Conservation (phyloP, 1,284 basidiomycete genomes). For the Fomitopsis betulina region DNA sequence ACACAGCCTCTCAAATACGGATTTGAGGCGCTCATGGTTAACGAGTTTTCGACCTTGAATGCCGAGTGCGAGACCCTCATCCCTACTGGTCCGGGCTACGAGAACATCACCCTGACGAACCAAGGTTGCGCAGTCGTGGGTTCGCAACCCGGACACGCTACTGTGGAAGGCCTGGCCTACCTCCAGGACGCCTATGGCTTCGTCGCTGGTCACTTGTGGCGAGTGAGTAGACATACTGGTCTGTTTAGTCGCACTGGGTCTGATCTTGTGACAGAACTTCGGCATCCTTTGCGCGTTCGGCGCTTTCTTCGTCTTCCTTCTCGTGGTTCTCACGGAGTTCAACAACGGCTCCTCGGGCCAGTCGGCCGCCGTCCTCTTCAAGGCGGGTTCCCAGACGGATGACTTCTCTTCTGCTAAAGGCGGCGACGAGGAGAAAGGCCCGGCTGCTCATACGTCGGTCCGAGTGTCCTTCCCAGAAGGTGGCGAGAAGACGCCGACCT, state of each 20-base stretch:
- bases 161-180: constrained; percentile 48
- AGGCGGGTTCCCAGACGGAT: constrained; percentile 11
- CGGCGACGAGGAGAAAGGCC: constrained; percentile 1
- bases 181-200: constrained; percentile 59
- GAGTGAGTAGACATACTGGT: constrained; percentile 34
- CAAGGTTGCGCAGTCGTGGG: constrained; percentile 58
- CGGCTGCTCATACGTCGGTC: background rate
- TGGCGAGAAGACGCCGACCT: constrained; percentile 12
- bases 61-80: constrained; percentile 36
- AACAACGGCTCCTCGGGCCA: constrained; percentile 29
- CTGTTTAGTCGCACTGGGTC: no score
- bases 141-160: constrained; percentile 37
- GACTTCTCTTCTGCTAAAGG: background rate
- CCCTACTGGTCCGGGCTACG: constrained; percentile 47
- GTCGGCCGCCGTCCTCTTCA: constrained; percentile 33
- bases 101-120: constrained; percentile 42
- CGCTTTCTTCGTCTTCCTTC: constrained; percentile 37
- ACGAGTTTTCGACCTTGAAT: constrained; percentile 46
- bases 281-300: constrained; percentile 51
- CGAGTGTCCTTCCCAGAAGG: background rate
- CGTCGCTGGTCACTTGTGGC: constrained; percentile 59
- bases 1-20: constrained; percentile 41
- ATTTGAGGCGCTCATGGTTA: constrained; percentile 46
- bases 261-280: constrained; percentile 35
- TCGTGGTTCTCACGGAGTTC: constrained; percentile 46